phyloP scores from a whole-genome alignment of 2,329 filamentous ascomycete species.

The Hymenoscyphus fraxineus region DNA sequence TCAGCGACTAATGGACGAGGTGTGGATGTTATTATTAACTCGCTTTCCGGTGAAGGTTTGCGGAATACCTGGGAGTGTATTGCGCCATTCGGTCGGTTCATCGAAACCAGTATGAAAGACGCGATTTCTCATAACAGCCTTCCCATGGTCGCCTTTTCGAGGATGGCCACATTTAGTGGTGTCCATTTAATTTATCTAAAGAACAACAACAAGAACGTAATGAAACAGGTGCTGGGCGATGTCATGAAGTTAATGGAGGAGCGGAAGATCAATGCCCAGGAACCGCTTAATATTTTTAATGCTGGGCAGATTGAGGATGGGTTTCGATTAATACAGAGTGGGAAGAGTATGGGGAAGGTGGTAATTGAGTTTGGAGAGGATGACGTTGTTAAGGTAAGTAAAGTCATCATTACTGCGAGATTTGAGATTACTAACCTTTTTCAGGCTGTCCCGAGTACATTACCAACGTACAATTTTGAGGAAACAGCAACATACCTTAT shows the following conservation, averaged over 20 bases:
- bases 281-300: constrained; percentile 8
- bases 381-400: constrained; percentile 23
- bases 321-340: constrained; percentile 20
- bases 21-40: constrained; percentile 34
- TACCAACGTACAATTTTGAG: constrained; percentile 15
- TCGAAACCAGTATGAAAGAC: constrained; percentile 37
- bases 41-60: constrained; percentile 29
- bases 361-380: constrained; percentile 6
- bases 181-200: constrained; percentile 32
- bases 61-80: constrained; percentile 43
- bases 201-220: neutral
- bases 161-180: constrained; percentile 39
- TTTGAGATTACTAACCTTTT: neutral
- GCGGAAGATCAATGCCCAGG: neutral
- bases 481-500: constrained; percentile 28
- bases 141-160: constrained; percentile 34
- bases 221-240: constrained; percentile 22
- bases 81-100: constrained; percentile 36
- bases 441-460: constrained; percentile 2
- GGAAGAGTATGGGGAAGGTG: constrained; percentile 19
- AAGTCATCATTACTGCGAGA: neutral
- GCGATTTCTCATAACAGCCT: constrained; percentile 31
- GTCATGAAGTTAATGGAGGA: constrained; percentile 1
- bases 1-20: constrained; percentile 23
- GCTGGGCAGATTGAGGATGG: constrained; percentile 15